Percentiles rank a stretch among this genome's conserved stretches.
Evolutionary conservation across 306 rosid species (phyloP).

Genomic region (Glycine soja): DNA sequence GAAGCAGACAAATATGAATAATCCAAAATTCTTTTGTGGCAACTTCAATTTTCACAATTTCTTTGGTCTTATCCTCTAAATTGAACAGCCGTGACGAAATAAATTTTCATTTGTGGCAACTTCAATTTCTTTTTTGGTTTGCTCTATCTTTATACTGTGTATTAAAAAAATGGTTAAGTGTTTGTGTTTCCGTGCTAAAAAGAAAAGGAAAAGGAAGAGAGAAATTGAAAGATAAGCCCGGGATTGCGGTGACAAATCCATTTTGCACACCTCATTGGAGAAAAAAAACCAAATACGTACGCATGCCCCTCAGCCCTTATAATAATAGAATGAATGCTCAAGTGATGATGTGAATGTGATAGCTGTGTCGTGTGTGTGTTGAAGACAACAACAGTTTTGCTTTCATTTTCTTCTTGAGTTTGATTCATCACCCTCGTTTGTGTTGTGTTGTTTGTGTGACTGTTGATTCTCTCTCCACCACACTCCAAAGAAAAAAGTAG

Average conservation of each 20-base stretch:
- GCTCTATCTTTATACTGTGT: neutral
- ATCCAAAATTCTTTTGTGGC: too few relatives aligned
- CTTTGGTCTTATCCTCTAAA: neutral
- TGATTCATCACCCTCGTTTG: neutral
- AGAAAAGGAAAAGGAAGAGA: neutral
- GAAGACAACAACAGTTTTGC: neutral
- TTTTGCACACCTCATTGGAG: slow-evolving; percentile 32
- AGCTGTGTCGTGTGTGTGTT: neutral
- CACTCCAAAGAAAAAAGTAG: slow-evolving; percentile 41
- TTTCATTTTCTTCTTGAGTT: neutral
- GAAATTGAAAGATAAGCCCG: slow-evolving; percentile 39
- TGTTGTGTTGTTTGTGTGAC: neutral
- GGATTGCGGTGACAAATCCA: slow-evolving; percentile 41
- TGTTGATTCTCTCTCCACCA: slow-evolving; percentile 15
- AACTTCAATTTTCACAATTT: too few relatives aligned
- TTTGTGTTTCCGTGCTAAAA: slow-evolving; percentile 27
- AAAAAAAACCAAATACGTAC: neutral
- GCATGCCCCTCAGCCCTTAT: neutral
- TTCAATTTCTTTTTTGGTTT: neutral
- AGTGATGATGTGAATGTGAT: slow-evolving; percentile 6
- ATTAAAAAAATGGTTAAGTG: neutral
- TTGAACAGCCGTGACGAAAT: neutral
- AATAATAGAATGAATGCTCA: neutral
- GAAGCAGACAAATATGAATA: neutral
- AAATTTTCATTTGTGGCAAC: neutral